phyloP scores from a whole-genome alignment of 768 basidiomycete genomes.

The Tricholoma matsutake region DNA sequence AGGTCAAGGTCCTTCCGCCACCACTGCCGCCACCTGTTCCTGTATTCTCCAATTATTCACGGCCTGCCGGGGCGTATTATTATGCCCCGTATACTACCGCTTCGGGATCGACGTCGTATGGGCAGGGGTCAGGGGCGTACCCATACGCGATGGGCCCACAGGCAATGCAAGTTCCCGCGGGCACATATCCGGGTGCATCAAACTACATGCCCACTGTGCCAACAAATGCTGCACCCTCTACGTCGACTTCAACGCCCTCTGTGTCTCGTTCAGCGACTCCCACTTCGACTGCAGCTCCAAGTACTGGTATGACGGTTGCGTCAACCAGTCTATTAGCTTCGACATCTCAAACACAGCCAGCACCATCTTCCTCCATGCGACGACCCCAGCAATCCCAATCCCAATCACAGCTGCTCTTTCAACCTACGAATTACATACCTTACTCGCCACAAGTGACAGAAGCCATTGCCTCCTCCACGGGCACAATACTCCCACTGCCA shows the following conservation, averaged over 20 bases:
- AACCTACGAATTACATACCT: conserved; percentile 13
- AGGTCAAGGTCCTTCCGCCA: conserved; percentile 42
- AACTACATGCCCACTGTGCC: conserved; percentile 2
- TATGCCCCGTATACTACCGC: conserved; percentile 9
- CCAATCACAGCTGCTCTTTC: conserved; percentile 13
- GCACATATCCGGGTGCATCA: conserved; percentile 2
- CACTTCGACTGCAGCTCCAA: not conserved
- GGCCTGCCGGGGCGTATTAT: conserved; percentile 12
- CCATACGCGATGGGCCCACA: conserved; percentile 10
- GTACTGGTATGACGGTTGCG: not conserved
- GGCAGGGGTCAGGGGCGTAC: conserved; percentile 8
- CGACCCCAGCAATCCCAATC: not conserved
- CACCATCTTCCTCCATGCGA: conserved; percentile 1
- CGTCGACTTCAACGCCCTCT: conserved; percentile 3
- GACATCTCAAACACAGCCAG: conserved; percentile 4
- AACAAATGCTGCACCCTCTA: not conserved
- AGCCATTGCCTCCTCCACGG: not conserved
- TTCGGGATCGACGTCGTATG: conserved; percentile 13
- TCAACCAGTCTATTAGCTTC: not conserved
- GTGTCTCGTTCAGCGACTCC: not conserved
- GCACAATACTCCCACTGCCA: conserved; percentile 1
- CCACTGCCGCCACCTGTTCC: conserved; percentile 19
- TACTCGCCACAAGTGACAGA: conserved; percentile 14
- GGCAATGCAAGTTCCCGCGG: not conserved
- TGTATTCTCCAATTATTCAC: not conserved